Percentiles rank a stretch among this genome's conserved stretches.
These are phyloP conservation scores for Agaricus bisporus DNA, from an alignment of 768 basidiomycete genomes.

Conservation along the genomic window DNA sequence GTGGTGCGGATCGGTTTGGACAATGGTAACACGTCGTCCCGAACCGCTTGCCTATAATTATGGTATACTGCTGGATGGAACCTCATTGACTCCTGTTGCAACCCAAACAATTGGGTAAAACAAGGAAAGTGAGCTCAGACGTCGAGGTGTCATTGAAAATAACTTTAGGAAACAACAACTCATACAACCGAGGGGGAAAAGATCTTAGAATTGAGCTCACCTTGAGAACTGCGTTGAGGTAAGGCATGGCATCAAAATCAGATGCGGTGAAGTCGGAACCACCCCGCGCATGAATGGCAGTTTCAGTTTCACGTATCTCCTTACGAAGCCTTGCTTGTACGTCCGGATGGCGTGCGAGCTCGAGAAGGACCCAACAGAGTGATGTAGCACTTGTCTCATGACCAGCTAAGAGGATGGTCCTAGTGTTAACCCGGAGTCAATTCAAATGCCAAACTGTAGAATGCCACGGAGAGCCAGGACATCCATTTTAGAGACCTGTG, in stretches of 20 bases:
- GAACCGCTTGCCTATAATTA: constrained; percentile 31
- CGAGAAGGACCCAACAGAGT: constrained; percentile 55
- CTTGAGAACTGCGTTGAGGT: constrained; percentile 39
- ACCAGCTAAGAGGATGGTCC: constrained; percentile 45
- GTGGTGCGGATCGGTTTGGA: constrained; percentile 40
- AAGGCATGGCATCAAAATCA: constrained; percentile 48
- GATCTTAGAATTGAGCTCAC: constrained; percentile 19
- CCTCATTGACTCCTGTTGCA: constrained; percentile 37
- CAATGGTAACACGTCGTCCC: constrained; percentile 56
- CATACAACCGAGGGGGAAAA: neutral
- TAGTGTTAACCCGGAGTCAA: constrained; percentile 26
- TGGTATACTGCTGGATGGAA: constrained; percentile 34
- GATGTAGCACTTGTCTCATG: constrained; percentile 60
- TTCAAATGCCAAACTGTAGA: constrained; percentile 29
- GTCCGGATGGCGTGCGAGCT: constrained; percentile 51
- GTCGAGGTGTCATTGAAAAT: neutral
- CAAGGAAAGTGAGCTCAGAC: neutral
- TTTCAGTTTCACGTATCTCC: constrained; percentile 45
- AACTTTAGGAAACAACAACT: neutral
- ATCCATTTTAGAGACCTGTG: constrained; percentile 18
- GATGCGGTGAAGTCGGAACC: constrained; percentile 29
- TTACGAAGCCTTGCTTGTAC: constrained; percentile 55
- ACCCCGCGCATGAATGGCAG: constrained; percentile 28
- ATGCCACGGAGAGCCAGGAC: neutral
- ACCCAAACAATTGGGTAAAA: neutral